Base-by-base conservation (phyloP, 306 rosid genomes). In the Sphenostylis stenocarpa region DNA sequence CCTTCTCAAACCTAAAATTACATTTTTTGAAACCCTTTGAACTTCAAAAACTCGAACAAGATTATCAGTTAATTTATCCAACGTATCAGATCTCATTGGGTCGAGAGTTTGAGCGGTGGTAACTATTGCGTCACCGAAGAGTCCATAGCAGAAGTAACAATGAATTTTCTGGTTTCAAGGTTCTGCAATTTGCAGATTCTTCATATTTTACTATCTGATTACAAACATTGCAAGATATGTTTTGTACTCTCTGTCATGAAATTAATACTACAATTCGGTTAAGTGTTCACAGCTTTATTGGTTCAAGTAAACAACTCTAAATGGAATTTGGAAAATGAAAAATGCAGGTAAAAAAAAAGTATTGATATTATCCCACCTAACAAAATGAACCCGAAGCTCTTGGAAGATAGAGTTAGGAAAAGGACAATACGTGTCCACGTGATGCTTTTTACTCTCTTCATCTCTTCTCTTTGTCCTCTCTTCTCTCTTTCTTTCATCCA, bases 381-480 rank as follows among this genome's bases (percentile, higher is more conserved):
- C 68, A 56, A 67, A 29, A 69, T 72, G 52, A 84, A 84, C 86
- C 83, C 79, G 55, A 64, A 83, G 91, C 75, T 61, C 78, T 89
- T 87, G 91, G 85, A 85, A 79, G 80, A 70, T 82, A 71, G 58
- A 36, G 60, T 73, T 55, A 33, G 78, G 80, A 72, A 82, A 69
- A 78, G 23, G 93, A 86, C 90, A 85, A 76, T 67, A 80, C 57
- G 70, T 80, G 62, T 73, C 89, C 91, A 89, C 87, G 88, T 86
- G 89, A 85, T 56, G 80, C 21, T 74, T 77, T 78, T 73, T 11
- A 74, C 47, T 21, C 28, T 73, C 61, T 77, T 67, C 53, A 36
- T 55, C 80, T 68, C 73, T 1, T 83, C 44, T 75, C n/a, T 52
- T 83, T 83, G 83, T 78, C 83, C 17, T 65, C 75, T 76, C 7